phyloP scores from a whole-genome alignment of 2,329 filamentous ascomycete genomes.

The Parasarocladium wereldwijsianum region DNA sequence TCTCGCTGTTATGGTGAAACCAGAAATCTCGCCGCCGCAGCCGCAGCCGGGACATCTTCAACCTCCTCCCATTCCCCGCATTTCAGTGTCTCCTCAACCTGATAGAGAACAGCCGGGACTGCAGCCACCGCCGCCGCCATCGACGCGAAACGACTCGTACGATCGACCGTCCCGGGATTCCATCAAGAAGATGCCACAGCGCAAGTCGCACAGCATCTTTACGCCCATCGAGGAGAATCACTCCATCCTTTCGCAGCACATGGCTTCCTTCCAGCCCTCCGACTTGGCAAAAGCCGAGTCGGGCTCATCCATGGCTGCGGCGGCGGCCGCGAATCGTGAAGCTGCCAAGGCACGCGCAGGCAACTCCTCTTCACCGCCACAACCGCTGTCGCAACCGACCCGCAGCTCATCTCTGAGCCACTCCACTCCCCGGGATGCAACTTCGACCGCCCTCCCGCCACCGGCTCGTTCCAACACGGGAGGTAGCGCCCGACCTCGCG shows the following conservation, averaged over 20 bases:
- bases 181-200: slow-evolving; percentile 53
- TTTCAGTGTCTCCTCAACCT: slow-evolving; percentile 36
- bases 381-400: slow-evolving; percentile 37
- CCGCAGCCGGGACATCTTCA: slow-evolving; percentile 41
- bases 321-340: slow-evolving; percentile 11
- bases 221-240: slow-evolving; percentile 91
- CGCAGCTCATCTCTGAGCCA: slow-evolving; percentile 32
- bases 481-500: slow-evolving; percentile 57
- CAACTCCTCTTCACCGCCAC: slow-evolving; percentile 1
- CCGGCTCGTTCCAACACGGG: slow-evolving; percentile 67
- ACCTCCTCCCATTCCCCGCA: slow-evolving; percentile 30
- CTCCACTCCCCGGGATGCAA: slow-evolving; percentile 31
- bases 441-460: slow-evolving; percentile 43
- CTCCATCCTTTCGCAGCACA: slow-evolving; percentile 76
- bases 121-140: slow-evolving; percentile 35
- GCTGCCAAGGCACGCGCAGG: slow-evolving; percentile 13
- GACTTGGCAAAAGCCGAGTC: slow-evolving; percentile 25
- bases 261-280: slow-evolving; percentile 50
- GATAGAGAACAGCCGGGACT: slow-evolving; percentile 32
- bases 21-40: slow-evolving; percentile 42
- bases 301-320: slow-evolving; percentile 6
- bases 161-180: no score
- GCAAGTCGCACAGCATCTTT: slow-evolving; percentile 85
- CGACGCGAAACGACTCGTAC: no score
- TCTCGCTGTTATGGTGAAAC: slow-evolving; percentile 24